Percentiles rank a stretch among this genome's conserved stretches.
phyloP scores from a whole-genome alignment of 331 rosid species.

The Dryas integrifolia region DNA sequence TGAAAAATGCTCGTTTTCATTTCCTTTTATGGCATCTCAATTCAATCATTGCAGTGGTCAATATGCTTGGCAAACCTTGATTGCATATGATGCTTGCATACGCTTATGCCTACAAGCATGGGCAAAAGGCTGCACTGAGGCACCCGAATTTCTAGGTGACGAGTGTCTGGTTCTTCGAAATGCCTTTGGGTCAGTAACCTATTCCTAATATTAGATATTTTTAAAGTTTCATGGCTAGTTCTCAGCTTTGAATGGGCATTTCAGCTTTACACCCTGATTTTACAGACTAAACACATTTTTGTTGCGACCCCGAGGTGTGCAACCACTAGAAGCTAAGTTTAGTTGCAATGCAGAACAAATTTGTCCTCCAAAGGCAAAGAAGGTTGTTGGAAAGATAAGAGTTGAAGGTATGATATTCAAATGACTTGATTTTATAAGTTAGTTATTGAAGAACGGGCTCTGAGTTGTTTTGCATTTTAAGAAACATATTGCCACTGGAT shows the following conservation, averaged over 20 bases:
- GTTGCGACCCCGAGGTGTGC: constrained; percentile 68
- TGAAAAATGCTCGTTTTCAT: constrained; percentile 4
- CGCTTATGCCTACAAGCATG: constrained; percentile 92
- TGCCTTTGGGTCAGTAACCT: constrained; percentile 80
- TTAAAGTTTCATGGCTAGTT: constrained; percentile 18
- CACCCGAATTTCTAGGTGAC: constrained; percentile 77
- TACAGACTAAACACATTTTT: constrained; percentile 71
- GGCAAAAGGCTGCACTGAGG: constrained; percentile 87
- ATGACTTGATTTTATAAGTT: background rate
- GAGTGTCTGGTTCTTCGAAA: constrained; percentile 77
- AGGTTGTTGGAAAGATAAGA: constrained; percentile 81
- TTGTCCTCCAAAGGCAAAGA: constrained; percentile 52
- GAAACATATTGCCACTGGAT: background rate
- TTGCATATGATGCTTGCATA: constrained; percentile 89
- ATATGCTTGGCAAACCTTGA: constrained; percentile 85
- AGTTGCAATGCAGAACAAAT: constrained; percentile 57
- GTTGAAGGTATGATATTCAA: constrained; percentile 68
- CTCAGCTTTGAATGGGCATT: constrained; percentile 20
- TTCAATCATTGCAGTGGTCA: constrained; percentile 65
- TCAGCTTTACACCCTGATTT: constrained; percentile 17
- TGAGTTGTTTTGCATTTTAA: background rate
- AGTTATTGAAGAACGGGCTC: background rate
- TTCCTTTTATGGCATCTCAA: constrained; percentile 20
- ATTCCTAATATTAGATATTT: constrained; percentile 10
- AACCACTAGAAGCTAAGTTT: constrained; percentile 48